Evolutionary conservation across 2,329 filamentous ascomycete species (phyloP), one percentile per base, ranked within the genome.

Genomic region (Laburnicola sp.): DNA sequence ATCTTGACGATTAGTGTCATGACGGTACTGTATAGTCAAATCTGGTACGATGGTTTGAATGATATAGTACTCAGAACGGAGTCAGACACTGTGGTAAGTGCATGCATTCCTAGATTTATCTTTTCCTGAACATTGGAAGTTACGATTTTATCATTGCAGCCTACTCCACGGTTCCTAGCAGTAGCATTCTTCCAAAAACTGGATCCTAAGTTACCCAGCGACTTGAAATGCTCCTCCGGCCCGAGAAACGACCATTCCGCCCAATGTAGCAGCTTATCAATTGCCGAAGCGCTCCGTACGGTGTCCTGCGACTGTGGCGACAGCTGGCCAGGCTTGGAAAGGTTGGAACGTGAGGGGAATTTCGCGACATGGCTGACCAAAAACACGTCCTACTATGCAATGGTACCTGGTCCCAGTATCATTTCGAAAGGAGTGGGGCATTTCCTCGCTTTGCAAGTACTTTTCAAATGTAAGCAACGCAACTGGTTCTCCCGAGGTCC

Each of bases 211-310:
- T 6, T 32, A n/a, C 11, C 35, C 4, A 27, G 27, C 5, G 46
- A 49, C 11, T 36, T 53, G 45, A 53, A 50, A 26, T 53, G 51
- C 41, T 49, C 30, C 27, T 50, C 46, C n/a, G 51, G 51, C 10
- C 40, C 40, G 10, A 35, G 42, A 28, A 31, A 40, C 6, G 51
- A 53, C 35, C 34, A 46, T 32, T 34, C 45, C 32, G 23, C 34
- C 9, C 51, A 45, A 22, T 53, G 46, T 28, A 53, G 46, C 22
- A 46, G 35, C 8, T 10, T 53, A 2, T 28, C 46, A 2, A 27
- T 46, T 2, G 10, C 16, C n/a, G 21, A 53, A 43, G 45, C 37
- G 7, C 23, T 38, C 8, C 2, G 35, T 10, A n/a, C 37, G 10
- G 6, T 9, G 3, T 53, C 50, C n/a, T 53, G 50, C 39, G 50